These are phyloP conservation scores for Adansonia grandidieri DNA, from an alignment of 441 rosid species.

Conservation along the genomic window DNA sequence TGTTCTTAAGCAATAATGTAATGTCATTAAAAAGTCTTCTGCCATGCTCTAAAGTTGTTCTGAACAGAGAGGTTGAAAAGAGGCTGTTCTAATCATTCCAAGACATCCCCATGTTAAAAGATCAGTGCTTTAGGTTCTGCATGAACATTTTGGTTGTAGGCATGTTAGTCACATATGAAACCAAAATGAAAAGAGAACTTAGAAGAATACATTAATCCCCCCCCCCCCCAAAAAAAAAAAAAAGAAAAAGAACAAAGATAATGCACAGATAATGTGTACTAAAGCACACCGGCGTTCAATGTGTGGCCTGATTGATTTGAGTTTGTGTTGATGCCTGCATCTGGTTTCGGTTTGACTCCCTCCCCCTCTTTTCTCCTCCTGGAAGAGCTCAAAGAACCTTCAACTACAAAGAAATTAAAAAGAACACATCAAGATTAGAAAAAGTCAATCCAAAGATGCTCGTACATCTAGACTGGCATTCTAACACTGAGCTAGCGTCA, in stretches of 20 bases:
- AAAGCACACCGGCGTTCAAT: constrained; percentile 38
- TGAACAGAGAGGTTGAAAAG: neutral
- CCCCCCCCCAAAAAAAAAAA: neutral
- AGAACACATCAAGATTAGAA: constrained; percentile 8
- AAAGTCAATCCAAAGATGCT: neutral
- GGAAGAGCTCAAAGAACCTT: constrained; percentile 76
- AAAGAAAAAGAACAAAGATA: neutral
- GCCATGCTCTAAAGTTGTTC: constrained; percentile 8
- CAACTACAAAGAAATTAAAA: constrained; percentile 48
- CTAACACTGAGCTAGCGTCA: neutral
- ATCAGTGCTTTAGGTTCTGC: constrained; percentile 38
- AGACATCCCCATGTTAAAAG: constrained; percentile 27
- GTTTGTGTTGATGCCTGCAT: constrained; percentile 26
- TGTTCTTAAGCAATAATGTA: neutral
- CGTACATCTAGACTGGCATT: neutral
- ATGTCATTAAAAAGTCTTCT: constrained; percentile 15
- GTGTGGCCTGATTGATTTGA: constrained; percentile 22
- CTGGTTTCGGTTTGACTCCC: constrained; percentile 34
- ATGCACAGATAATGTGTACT: neutral
- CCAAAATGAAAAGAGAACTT: constrained; percentile 7
- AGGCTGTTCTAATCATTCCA: neutral
- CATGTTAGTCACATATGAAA: constrained; percentile 14
- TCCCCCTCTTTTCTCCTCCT: constrained; percentile 51
- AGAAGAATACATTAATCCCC: neutral
- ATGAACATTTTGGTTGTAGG: constrained; percentile 18